phyloP scores from a whole-genome alignment of 495 filamentous ascomycete species.

The Neurospora africana region DNA sequence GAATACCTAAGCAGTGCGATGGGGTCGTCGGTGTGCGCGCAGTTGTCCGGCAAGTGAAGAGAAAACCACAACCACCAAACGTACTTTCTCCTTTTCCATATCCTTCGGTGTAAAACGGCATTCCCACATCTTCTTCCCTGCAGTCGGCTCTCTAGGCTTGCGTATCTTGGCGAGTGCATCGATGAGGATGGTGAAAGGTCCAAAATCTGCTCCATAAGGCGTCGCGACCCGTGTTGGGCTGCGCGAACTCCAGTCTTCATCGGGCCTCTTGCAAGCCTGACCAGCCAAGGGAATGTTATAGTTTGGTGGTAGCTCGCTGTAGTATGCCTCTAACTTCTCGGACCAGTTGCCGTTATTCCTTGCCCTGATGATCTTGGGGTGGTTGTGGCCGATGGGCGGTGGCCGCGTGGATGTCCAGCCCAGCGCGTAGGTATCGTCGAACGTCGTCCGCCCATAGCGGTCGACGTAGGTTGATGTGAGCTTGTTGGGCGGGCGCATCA shows the following conservation, averaged over 20 bases:
- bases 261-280: neutral
- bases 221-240: neutral
- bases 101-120: neutral
- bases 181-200: neutral
- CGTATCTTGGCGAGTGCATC: neutral
- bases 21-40: neutral
- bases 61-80: neutral
- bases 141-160: neutral
- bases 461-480: slow-evolving; percentile 5
- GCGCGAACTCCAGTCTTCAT: neutral
- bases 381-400: slow-evolving; percentile 1
- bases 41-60: neutral
- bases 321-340: slow-evolving; percentile 10
- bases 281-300: slow-evolving; percentile 22
- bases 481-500: slow-evolving; percentile 13
- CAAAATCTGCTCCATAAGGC: neutral
- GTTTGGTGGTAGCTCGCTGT: slow-evolving; percentile 4
- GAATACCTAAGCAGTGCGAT: neutral
- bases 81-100: neutral
- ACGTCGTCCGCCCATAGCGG: slow-evolving; percentile 1
- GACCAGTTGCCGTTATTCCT: slow-evolving; percentile 1
- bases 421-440: slow-evolving; percentile 12
- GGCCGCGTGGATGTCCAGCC: neutral
- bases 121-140: neutral
- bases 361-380: slow-evolving; percentile 17